phyloP scores from a whole-genome alignment of 2,329 filamentous ascomycete species.

The Alternaria ventricosa region DNA sequence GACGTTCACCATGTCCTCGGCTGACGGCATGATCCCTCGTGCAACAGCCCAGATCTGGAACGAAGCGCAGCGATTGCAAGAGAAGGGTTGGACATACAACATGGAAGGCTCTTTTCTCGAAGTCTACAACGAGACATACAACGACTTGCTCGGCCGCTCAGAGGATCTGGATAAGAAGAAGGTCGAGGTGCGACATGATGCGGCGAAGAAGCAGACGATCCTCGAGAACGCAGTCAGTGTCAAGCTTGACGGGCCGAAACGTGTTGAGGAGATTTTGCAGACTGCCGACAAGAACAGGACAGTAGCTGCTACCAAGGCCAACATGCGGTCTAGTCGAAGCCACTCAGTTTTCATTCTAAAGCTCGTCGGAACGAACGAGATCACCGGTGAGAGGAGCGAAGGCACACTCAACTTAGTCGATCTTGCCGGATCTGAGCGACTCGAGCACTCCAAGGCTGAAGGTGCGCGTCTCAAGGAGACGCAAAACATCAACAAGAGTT shows the following conservation, averaged over 20 bases:
- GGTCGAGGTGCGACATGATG: conserved; percentile 88
- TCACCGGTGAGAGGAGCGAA: conserved; percentile 84
- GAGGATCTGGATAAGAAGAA: conserved; percentile 79
- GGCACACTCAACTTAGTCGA: conserved; percentile 96
- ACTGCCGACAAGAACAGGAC: conserved; percentile 86
- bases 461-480: conserved; percentile 91
- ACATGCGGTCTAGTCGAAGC: conserved; percentile 90
- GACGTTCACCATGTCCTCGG: conserved; percentile 95
- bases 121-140: conserved; percentile 97
- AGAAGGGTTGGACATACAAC: conserved; percentile 91
- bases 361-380: conserved; percentile 69
- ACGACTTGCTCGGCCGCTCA: conserved; percentile 80
- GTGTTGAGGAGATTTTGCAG: conserved; percentile 79
- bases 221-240: conserved; percentile 83
- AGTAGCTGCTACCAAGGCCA: conserved; percentile 96
- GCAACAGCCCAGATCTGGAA: conserved; percentile 94
- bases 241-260: conserved; percentile 76
- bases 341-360: conserved; percentile 95
- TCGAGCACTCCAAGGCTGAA: conserved; percentile 85
- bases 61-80: conserved; percentile 79
- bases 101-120: conserved; percentile 97
- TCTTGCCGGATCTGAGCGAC: conserved; percentile 87
- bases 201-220: conserved; percentile 78
- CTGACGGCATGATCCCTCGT: conserved; percentile 93
- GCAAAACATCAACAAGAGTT: conserved; percentile 94